phyloP scores from a whole-genome alignment of 2,329 filamentous ascomycete species.

The Mollisiaceae sp. region DNA sequence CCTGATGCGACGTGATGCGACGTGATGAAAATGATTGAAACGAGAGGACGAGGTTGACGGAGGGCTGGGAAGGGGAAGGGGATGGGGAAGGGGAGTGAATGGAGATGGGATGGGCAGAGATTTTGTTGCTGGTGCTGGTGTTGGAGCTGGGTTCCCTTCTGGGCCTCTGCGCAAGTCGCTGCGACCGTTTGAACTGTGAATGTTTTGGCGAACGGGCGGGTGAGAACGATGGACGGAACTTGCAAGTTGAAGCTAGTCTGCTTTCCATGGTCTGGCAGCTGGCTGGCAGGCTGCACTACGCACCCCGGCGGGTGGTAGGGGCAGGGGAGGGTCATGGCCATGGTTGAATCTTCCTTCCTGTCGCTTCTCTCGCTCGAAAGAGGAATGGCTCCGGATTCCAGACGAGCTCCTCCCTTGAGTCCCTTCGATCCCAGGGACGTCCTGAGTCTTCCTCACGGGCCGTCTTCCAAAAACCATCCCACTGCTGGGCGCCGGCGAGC shows the following conservation, averaged over 20 bases:
- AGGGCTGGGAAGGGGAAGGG: not conserved
- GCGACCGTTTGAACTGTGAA: not conserved
- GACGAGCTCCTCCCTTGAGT: not conserved
- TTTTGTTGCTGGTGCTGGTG: conserved; percentile 1
- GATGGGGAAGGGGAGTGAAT: not conserved
- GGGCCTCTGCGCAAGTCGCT: not conserved
- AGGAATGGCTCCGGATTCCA: not conserved
- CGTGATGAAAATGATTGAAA: conserved; percentile 18
- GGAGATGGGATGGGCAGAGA: conserved; percentile 4
- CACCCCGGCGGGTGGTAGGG: too few relatives aligned
- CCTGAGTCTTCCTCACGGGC: conserved; percentile 9
- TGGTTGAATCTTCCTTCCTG: too few relatives aligned
- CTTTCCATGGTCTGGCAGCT: too few relatives aligned
- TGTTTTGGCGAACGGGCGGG: not conserved
- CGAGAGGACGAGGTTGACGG: conserved; percentile 10
- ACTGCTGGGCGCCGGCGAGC: not conserved
- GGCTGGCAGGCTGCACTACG: too few relatives aligned
- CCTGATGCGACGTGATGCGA: conserved; percentile 12
- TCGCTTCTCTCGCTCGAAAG: not conserved
- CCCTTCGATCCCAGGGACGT: not conserved
- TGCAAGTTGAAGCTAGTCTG: too few relatives aligned
- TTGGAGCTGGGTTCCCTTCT: conserved; percentile 5
- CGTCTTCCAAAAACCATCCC: conserved; percentile 13
- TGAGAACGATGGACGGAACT: not conserved
- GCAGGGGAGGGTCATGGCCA: too few relatives aligned